Percentiles rank a stretch among this genome's conserved stretches.
phyloP scores from a whole-genome alignment of 345 rosid genomes.

The Moricandia arvensis region DNA sequence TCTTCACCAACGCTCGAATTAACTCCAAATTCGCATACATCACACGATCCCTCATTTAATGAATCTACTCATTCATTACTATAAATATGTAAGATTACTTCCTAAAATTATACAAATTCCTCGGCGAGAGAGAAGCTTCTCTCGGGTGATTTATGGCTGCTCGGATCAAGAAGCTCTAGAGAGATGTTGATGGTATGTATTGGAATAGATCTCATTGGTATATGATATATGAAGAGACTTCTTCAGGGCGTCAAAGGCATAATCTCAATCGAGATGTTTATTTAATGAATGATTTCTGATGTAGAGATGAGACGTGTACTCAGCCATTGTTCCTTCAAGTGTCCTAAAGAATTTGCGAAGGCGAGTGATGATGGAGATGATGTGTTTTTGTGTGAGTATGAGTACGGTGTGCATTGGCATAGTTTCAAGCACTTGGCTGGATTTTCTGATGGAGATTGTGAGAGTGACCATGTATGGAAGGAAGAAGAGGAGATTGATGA shows the following conservation, averaged over 20 bases:
- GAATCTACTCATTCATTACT: too few species aligned
- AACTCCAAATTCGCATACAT: too few species aligned
- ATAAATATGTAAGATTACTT: too few species aligned
- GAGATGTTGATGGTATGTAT: too few species aligned
- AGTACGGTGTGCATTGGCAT: conserved; percentile 84
- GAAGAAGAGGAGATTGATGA: conserved; percentile 49
- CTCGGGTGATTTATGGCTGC: too few species aligned
- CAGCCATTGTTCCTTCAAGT: conserved; percentile 74
- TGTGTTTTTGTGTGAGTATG: conserved; percentile 84
- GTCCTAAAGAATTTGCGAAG: conserved; percentile 66
- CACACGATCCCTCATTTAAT: too few species aligned
- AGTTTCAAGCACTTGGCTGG: conserved; percentile 82
- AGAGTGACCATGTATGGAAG: conserved; percentile 75
- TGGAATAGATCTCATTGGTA: too few species aligned
- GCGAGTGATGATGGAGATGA: conserved; percentile 81
- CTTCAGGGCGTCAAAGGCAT: conserved; percentile 62
- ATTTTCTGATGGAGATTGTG: conserved; percentile 46
- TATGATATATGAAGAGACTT: too few species aligned
- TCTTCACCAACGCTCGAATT: too few species aligned
- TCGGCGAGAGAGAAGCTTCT: too few species aligned
- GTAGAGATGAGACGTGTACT: conserved; percentile 80
- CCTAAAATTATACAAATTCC: too few species aligned
- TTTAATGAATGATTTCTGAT: conserved; percentile 71
- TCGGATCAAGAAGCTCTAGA: too few species aligned
- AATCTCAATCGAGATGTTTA: conserved; percentile 80